phyloP scores from a whole-genome alignment of 371 early-diverging fungal species.

The Blakeslea trispora region DNA sequence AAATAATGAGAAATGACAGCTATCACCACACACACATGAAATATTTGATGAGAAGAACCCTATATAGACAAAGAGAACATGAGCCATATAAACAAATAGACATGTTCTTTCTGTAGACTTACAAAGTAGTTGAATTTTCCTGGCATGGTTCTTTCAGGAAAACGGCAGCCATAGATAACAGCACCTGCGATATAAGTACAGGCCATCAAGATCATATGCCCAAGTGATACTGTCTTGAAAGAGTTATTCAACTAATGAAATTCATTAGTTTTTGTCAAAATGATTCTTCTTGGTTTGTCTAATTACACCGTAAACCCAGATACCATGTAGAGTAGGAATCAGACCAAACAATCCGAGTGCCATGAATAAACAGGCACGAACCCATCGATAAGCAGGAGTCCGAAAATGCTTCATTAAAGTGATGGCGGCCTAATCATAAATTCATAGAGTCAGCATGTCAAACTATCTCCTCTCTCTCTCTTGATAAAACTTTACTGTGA shows the following conservation, averaged over 20 bases:
- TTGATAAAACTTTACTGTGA: slow-evolving; percentile 49
- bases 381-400: slow-evolving; percentile 75
- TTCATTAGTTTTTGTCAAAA: neutral
- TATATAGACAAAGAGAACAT: slow-evolving; percentile 14
- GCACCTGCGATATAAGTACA: slow-evolving; percentile 81
- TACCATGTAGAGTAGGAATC: slow-evolving; percentile 75
- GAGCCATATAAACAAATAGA: too few relatives aligned
- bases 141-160: slow-evolving; percentile 64
- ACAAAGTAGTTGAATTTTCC: slow-evolving; percentile 65
- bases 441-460: neutral
- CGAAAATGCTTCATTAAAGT: slow-evolving; percentile 65
- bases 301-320: slow-evolving; percentile 73
- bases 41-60: slow-evolving; percentile 90
- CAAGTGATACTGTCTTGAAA: slow-evolving; percentile 61
- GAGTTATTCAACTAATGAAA: slow-evolving; percentile 37
- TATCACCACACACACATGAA: slow-evolving; percentile 82
- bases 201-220: slow-evolving; percentile 72
- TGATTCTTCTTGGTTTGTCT: neutral
- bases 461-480: too few relatives aligned
- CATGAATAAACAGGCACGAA: slow-evolving; percentile 80
- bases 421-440: slow-evolving; percentile 44
- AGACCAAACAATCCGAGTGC: slow-evolving; percentile 78
- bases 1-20: slow-evolving; percentile 79
- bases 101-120: slow-evolving; percentile 27
- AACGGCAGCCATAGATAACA: slow-evolving; percentile 73